Evolutionary conservation across 768 basidiomycete species (phyloP), one percentile per base, ranked within the genome.

Genomic region (Aureoboletus auriporus): DNA sequence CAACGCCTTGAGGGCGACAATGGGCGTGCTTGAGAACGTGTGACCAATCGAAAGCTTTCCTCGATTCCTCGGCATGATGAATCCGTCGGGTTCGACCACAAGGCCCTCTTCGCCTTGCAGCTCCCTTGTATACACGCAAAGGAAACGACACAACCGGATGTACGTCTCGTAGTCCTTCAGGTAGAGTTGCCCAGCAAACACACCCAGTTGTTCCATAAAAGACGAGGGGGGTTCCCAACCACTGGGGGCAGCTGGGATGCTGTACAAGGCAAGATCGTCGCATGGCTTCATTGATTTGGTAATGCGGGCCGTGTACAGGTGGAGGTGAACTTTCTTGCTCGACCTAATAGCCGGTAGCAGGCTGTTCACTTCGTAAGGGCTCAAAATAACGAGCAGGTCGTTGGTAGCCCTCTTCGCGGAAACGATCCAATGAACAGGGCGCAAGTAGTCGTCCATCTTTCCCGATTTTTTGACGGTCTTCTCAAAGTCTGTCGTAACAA

Each of bases 231-330:
- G 16, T 3, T 26, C 40, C 48, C 42, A 47, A 5, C 23, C 38
- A 5, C 14, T 13, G 8, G 41, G 44, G 7, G 38, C 16, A 4
- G 47, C 8, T 17, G 55, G 57, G 20, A 52, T 38, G n/a, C 12
- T 27, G 12, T 51, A 46, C 11, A 60, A 50, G 1, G 9, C 26
- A 11, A 65, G 58, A 27, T 64, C 53, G 16, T 75, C 75, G 20
- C 20, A 23, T 9, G 71, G 53, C 28, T 57, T 53, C 64, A 68
- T 69, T 1, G 57, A 55, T 27, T 59, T 46, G 5, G 56, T 65
- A 31, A 67, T 66, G 6, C 71, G 60, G 6, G 75, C 70, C 2
- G 70, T 53, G 51, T 76, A 76, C n/a, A 77, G 63, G 41, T 66
- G 60, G 16, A 77, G 63, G 41, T 66, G 60, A 7, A 72, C 70